Evolutionary conservation across 2,329 filamentous ascomycete genomes (phyloP).

Genomic region (Aspergillus costaricaensis): DNA sequence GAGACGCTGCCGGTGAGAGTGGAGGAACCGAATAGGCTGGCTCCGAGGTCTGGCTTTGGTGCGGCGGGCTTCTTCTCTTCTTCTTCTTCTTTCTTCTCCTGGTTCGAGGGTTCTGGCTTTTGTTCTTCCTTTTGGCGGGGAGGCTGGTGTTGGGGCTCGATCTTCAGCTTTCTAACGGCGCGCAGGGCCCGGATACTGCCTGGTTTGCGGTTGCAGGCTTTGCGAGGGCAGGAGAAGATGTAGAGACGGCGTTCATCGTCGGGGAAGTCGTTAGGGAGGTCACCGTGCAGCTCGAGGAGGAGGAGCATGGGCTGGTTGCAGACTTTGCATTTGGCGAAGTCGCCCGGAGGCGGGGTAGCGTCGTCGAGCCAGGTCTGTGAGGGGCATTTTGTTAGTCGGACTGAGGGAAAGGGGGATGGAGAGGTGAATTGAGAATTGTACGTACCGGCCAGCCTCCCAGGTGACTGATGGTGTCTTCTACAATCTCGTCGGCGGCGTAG

Average conservation of each 20-base stretch:
- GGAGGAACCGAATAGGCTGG: conserved; percentile 65
- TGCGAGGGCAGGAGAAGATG: conserved; percentile 76
- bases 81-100: background rate
- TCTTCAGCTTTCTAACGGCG: conserved; percentile 58
- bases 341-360: conserved; percentile 69
- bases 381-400: conserved; percentile 18
- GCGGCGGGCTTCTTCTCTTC: conserved; percentile 18
- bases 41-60: conserved; percentile 45
- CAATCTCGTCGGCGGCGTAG: conserved; percentile 78
- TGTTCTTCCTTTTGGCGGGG: conserved; percentile 29
- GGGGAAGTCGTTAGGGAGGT: conserved; percentile 82
- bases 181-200: conserved; percentile 79
- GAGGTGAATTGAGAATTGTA: conserved; percentile 16
- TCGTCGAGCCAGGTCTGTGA: conserved; percentile 78
- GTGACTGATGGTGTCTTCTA: conserved; percentile 81
- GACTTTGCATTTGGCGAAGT: conserved; percentile 79
- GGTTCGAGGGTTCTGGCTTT: conserved; percentile 16
- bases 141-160: conserved; percentile 27
- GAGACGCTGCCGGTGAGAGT: conserved; percentile 40
- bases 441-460: conserved; percentile 84
- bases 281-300: conserved; percentile 86
- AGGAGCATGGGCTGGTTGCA: conserved; percentile 83
- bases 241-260: conserved; percentile 86
- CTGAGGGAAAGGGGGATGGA: background rate
- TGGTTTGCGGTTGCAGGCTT: conserved; percentile 76